Percentiles rank a stretch among this genome's conserved stretches.
Evolutionary conservation across 2,329 filamentous ascomycete species (phyloP).

Genomic region (Botrytis squamosa): DNA sequence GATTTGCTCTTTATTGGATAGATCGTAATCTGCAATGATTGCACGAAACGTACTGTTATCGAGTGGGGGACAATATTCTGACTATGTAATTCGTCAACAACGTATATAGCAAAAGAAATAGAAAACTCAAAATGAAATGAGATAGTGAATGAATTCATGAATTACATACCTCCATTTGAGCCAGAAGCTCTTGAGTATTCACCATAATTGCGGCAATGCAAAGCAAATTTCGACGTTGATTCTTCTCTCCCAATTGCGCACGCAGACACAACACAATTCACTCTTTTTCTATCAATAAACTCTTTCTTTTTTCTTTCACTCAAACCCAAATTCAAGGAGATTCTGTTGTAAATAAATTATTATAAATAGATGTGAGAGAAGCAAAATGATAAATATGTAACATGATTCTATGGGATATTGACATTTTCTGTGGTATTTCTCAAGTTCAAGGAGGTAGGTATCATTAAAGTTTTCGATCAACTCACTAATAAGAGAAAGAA

Average conservation of each 20-base stretch:
- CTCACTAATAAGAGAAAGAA: background rate
- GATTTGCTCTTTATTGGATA: conserved; percentile 53
- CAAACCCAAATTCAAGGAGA: background rate
- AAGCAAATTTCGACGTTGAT: background rate
- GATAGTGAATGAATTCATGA: background rate
- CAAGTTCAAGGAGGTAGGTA: background rate
- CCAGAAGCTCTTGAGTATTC: conserved; percentile 14
- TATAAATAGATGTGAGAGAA: background rate
- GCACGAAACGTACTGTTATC: conserved; percentile 63
- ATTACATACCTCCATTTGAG: conserved; percentile 18
- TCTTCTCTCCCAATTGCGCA: background rate
- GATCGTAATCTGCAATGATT: conserved; percentile 71
- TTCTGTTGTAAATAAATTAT: background rate
- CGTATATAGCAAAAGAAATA: background rate
- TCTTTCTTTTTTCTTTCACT: background rate
- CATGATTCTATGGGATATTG: background rate
- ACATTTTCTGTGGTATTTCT: background rate
- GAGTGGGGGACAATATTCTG: conserved; percentile 23
- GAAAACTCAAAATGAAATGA: background rate
- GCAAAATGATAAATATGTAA: background rate
- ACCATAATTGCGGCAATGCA: conserved; percentile 7
- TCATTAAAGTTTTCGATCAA: background rate
- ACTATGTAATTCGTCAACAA: conserved; percentile 2
- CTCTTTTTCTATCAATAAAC: background rate
- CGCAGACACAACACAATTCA: background rate